Percentiles rank a stretch among this genome's conserved stretches.
Evolutionary conservation across 176 grass and related monocot genomes (phyloP).

Genomic region (Oryza rufipogon): DNA sequence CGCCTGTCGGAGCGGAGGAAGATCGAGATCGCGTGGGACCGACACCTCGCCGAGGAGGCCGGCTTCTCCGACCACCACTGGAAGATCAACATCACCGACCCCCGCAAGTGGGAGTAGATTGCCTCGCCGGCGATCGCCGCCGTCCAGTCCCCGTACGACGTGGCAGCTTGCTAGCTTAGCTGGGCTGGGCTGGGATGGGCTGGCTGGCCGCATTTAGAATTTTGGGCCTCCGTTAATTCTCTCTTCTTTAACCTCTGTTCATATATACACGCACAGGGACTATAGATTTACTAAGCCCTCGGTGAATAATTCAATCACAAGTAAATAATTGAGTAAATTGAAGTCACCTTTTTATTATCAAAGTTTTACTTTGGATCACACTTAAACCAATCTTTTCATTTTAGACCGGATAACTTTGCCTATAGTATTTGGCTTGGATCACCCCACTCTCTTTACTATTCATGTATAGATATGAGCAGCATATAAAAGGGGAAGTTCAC

Average conservation of each 20-base stretch:
- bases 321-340: too few species aligned
- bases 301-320: neutral
- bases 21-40: conserved; percentile 60
- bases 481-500: too few species aligned
- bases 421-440: too few species aligned
- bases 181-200: too few species aligned
- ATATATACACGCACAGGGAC: neutral
- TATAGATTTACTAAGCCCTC: neutral
- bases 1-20: conserved; percentile 60
- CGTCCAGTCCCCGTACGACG: neutral
- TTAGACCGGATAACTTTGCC: too few species aligned
- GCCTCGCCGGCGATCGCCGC: neutral
- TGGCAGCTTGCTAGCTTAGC: neutral
- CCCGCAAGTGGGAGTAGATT: conserved; percentile 56
- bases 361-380: too few species aligned
- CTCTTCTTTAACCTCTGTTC: conserved; percentile 13
- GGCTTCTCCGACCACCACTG: conserved; percentile 68
- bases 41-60: conserved; percentile 59
- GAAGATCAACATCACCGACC: conserved; percentile 78
- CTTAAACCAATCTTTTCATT: too few species aligned
- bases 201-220: conserved; percentile 4
- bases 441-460: too few species aligned
- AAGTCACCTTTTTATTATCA: too few species aligned
- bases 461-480: too few species aligned
- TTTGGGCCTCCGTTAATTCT: neutral